These are phyloP conservation scores for Colletotrichum neosansevieriae DNA, from an alignment of 2,329 filamentous ascomycete species.

Conservation along the genomic window DNA sequence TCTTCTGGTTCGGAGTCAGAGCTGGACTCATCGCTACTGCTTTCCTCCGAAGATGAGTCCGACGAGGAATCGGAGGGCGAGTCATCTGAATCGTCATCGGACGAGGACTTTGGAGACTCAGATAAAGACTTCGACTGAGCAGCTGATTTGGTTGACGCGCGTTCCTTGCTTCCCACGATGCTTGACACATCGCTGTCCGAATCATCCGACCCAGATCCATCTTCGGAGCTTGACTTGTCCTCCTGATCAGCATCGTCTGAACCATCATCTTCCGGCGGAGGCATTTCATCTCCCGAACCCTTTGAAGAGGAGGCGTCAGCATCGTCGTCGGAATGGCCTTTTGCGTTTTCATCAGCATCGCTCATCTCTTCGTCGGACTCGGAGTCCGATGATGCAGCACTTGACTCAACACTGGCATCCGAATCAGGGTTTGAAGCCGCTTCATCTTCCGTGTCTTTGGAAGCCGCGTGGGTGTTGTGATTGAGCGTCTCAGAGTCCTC, in stretches of 20 bases:
- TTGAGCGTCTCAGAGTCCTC: constrained; percentile 10
- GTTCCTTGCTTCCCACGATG: neutral
- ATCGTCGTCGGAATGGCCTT: neutral
- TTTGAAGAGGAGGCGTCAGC: neutral
- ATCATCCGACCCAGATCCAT: constrained; percentile 33
- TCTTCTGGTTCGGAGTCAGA: constrained; percentile 52
- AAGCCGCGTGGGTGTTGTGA: constrained; percentile 19
- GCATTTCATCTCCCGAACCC: neutral
- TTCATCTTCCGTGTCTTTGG: constrained; percentile 26
- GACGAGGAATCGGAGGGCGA: constrained; percentile 17
- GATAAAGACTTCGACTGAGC: neutral
- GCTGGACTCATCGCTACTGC: constrained; percentile 41
- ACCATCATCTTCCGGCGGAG: neutral
- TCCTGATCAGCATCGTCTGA: constrained; percentile 3
- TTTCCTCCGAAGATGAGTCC: constrained; percentile 27
- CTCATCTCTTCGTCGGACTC: constrained; percentile 14
- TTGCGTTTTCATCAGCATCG: neutral
- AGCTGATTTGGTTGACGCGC: neutral
- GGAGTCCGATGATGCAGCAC: neutral
- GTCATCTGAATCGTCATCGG: neutral
- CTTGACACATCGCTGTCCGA: constrained; percentile 34
- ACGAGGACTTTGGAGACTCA: neutral
- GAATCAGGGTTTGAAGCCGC: constrained; percentile 48
- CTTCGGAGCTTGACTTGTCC: constrained; percentile 8
- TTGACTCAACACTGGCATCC: constrained; percentile 48